Evolutionary conservation across 1,284 basidiomycete genomes (phyloP), one percentile per base, ranked within the genome.

Genomic region (Termitomyces sp.): DNA sequence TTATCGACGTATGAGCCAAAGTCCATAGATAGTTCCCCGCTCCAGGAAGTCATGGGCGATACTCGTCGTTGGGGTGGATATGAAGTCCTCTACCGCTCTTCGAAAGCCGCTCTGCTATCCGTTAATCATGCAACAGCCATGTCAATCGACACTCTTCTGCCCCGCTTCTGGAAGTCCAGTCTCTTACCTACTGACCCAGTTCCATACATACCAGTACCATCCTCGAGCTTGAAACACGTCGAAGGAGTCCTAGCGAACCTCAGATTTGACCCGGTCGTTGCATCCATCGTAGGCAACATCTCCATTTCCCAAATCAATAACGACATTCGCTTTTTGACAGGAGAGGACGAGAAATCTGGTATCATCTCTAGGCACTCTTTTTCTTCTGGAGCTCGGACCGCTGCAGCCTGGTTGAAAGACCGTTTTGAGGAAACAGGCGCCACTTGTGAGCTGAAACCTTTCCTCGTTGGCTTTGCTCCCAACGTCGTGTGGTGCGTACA

Each of bases 331-430:
- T 93, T 81, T 66, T 80, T 95, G 53, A 92, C 91, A 0, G 91
- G 91, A 51, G 92, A 94, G 68, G 84, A 85, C 58, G 74, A 68
- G 18, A 62, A 72, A 35, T 86, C 84, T 3, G 75, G 74, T 11
- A 88, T 93, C 56, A 62, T 82, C 30, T 85, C 83, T 1, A 77
- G 92, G 13, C 90, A 93, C 64, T 89, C 88, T 6, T 94, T 93
- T 69, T 75, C 86, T 0, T 59, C 72, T 1, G 91, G 88, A 3
- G 82, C 87, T 3, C 67, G 75, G 6, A 70, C 76, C 13, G 91
- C 92, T 16, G 89, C 89, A 0, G 65, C 75, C 11, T 95, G 89
- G 89, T 75, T 94, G 56, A 85, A 84, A 69, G 70, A 71, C 34
- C 73, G 75, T 53, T 82, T 93, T 41, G 87, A 92, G 68, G 70